Conservation (phyloP, 2,329 filamentous ascomycete genomes). For the Epichloe typhina region DNA sequence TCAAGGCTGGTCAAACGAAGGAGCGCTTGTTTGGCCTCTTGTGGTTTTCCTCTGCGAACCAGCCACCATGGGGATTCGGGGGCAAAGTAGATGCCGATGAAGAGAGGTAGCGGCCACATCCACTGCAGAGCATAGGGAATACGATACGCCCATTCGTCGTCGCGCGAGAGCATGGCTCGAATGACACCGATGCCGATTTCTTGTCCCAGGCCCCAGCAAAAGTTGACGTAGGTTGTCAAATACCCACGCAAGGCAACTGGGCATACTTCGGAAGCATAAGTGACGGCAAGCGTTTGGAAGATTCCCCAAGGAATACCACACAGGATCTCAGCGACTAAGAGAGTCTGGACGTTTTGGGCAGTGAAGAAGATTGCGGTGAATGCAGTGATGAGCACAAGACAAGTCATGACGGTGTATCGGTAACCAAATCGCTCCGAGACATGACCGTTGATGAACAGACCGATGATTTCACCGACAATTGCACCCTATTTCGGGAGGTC, state of each 20-base stretch:
- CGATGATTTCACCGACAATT: constrained; percentile 46
- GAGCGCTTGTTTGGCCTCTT: constrained; percentile 53
- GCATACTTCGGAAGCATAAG: constrained; percentile 61
- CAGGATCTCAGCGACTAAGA: constrained; percentile 48
- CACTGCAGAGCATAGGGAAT: constrained; percentile 64
- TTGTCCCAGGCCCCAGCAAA: constrained; percentile 68
- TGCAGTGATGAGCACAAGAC: constrained; percentile 37
- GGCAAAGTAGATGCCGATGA: constrained; percentile 52
- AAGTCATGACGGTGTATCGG: constrained; percentile 48
- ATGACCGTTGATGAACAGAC: constrained; percentile 52
- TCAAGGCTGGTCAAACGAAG: constrained; percentile 50
- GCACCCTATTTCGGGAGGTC: constrained; percentile 9
- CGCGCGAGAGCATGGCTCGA: constrained; percentile 46
- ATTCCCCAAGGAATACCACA: constrained; percentile 51
- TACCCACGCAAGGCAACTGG: constrained; percentile 59
- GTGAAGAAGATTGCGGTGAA: constrained; percentile 56
- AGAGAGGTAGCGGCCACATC: constrained; percentile 61
- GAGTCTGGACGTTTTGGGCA: constrained; percentile 42
- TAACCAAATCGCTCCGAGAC: constrained; percentile 57
- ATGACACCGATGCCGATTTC: constrained; percentile 63
- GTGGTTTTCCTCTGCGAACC: constrained; percentile 50
- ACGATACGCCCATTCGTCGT: constrained; percentile 56
- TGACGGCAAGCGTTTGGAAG: constrained; percentile 45
- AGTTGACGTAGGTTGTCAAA: constrained; percentile 62
- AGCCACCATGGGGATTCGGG: constrained; percentile 66